A percentile compares a stretch with the other conserved stretches of the same genome.
Conservation (phyloP, 1,284 basidiomycete genomes). For the Athelia psychrophila region DNA sequence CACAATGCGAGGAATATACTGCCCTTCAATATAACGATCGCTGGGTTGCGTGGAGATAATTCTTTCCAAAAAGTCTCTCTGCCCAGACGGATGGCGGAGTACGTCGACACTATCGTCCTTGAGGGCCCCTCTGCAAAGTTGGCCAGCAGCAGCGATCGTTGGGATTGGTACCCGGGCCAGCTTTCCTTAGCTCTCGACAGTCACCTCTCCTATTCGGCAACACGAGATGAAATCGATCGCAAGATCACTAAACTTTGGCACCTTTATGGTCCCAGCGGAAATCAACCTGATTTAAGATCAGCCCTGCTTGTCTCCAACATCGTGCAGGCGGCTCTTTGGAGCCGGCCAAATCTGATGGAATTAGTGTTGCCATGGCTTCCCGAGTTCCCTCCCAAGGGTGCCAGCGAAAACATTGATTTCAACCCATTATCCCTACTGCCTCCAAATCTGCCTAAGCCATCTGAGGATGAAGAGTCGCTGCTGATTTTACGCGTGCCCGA, state of each 20-base stretch:
- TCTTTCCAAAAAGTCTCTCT: neutral
- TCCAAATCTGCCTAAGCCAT: neutral
- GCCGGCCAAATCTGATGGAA: neutral
- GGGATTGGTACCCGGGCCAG: constrained; percentile 3
- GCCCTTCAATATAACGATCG: constrained; percentile 1
- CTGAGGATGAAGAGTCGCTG: neutral
- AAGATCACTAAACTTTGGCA: neutral
- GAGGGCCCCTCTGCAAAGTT: neutral
- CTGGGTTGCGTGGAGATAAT: neutral
- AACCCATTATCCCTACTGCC: neutral
- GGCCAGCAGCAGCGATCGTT: neutral
- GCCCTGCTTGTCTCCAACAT: neutral
- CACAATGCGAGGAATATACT: neutral
- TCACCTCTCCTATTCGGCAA: neutral
- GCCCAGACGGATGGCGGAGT: neutral
- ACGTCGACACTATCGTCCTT: neutral
- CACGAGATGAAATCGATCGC: neutral
- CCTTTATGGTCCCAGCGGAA: neutral
- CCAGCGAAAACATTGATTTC: neutral
- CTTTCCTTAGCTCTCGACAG: neutral
- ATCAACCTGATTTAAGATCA: neutral
- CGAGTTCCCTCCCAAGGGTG: neutral
- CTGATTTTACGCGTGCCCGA: neutral
- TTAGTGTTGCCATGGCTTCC: neutral
- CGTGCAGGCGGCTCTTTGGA: neutral